phyloP scores from a whole-genome alignment of 257 asterid species.

The Solanum pennellii region DNA sequence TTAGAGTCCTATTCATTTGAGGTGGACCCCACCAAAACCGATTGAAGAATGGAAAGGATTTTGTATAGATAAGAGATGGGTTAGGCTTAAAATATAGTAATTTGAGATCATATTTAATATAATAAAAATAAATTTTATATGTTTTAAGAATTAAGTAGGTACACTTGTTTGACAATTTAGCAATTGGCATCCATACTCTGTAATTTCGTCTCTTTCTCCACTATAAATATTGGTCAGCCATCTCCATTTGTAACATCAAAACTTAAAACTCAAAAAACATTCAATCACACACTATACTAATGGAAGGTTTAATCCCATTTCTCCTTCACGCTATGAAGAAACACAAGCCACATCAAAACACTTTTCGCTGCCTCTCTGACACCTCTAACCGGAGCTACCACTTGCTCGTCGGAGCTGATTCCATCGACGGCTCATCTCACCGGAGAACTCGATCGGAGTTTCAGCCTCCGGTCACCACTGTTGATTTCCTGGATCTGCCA shows the following conservation, averaged over 20 bases:
- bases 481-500: slow-evolving; percentile 1
- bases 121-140: background rate
- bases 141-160: background rate
- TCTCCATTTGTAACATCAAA: background rate
- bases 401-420: slow-evolving; percentile 23
- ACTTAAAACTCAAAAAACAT: background rate
- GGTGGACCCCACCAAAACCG: too few species aligned
- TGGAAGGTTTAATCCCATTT: slow-evolving; percentile 67
- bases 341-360: slow-evolving; percentile 21
- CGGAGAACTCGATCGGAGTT: slow-evolving; percentile 29
- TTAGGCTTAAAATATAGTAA: too few species aligned
- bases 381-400: slow-evolving; percentile 54
- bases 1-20: background rate
- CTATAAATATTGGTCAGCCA: background rate
- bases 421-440: slow-evolving; percentile 34
- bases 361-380: slow-evolving; percentile 37
- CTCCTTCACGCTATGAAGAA: slow-evolving; percentile 50
- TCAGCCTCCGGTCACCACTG: slow-evolving; percentile 1
- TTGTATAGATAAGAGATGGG: too few species aligned
- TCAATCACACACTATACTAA: background rate
- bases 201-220: background rate
- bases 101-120: background rate
- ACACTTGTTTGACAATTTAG: background rate
- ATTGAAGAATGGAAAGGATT: too few species aligned
- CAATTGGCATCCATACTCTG: background rate